Conservation (phyloP, 2,329 filamentous ascomycete species). For the Aspergillus neotritici region DNA sequence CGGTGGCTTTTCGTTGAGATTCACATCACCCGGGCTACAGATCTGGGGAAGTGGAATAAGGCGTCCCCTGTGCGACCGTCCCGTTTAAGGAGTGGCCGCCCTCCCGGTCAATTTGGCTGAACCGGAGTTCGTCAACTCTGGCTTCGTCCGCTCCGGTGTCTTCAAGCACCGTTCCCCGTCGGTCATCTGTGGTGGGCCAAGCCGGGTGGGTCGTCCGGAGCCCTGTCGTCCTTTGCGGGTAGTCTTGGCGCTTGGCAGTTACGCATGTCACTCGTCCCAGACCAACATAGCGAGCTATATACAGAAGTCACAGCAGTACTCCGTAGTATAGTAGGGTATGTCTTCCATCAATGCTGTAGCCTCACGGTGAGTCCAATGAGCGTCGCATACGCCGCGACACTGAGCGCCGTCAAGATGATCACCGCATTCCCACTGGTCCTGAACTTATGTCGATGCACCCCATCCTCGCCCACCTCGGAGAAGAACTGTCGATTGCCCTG, state of each 20-base stretch:
- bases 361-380: slow-evolving; percentile 55
- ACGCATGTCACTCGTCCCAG: slow-evolving; percentile 20
- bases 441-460: slow-evolving; percentile 56
- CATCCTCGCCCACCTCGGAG: slow-evolving; percentile 51
- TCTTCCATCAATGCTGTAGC: slow-evolving; percentile 28
- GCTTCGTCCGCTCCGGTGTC: neutral
- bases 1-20: too few relatives aligned
- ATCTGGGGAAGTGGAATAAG: too few relatives aligned
- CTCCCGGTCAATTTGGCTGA: too few relatives aligned
- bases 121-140: too few relatives aligned
- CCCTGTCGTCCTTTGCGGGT: slow-evolving; percentile 13
- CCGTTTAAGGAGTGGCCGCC: too few relatives aligned
- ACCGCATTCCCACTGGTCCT: slow-evolving; percentile 63
- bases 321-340: neutral
- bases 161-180: slow-evolving; percentile 5
- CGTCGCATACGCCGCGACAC: slow-evolving; percentile 56
- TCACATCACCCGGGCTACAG: too few relatives aligned
- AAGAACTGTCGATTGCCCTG: slow-evolving; percentile 96
- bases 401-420: slow-evolving; percentile 56
- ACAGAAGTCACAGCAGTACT: neutral
- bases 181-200: slow-evolving; percentile 5
- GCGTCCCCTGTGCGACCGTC: too few relatives aligned
- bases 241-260: slow-evolving; percentile 30
- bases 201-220: too few relatives aligned
- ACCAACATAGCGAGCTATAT: slow-evolving; percentile 2